These are phyloP conservation scores for Zoysia japonica DNA, from an alignment of 176 grass and related monocot species.

Conservation along the genomic window DNA sequence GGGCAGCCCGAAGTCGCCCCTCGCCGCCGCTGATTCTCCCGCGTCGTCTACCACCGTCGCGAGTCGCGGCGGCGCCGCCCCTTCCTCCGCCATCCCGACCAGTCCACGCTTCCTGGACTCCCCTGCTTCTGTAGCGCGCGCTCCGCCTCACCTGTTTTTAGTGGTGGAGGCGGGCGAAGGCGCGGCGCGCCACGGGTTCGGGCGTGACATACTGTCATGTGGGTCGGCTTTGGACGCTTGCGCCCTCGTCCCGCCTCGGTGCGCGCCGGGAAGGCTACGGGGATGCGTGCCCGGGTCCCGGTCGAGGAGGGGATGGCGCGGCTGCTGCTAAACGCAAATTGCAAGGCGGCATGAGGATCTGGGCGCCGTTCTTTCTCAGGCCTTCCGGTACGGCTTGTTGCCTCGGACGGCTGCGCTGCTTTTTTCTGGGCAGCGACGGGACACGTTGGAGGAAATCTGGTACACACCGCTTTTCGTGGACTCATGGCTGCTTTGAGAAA, in stretches of 20 bases:
- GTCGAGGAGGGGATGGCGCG: slow-evolving; percentile 3
- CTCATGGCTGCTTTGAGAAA: too few species aligned
- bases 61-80: neutral
- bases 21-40: slow-evolving; percentile 4
- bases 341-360: slow-evolving; percentile 23
- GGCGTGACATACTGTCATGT: neutral
- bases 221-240: slow-evolving; percentile 35
- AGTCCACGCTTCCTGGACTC: slow-evolving; percentile 15
- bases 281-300: neutral
- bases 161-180: slow-evolving; percentile 40
- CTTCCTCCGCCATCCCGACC: slow-evolving; percentile 19
- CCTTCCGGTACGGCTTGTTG: slow-evolving; percentile 2
- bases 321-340: slow-evolving; percentile 14
- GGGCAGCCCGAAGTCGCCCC: slow-evolving; percentile 58
- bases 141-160: neutral
- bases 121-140: neutral
- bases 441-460: slow-evolving; percentile 9
- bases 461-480: neutral
- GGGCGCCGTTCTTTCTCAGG: neutral
- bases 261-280: neutral
- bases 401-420: neutral
- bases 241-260: slow-evolving; percentile 35
- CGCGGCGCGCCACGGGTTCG: slow-evolving; percentile 25
- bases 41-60: slow-evolving; percentile 22
- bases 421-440: slow-evolving; percentile 21